Evolutionary conservation across 306 rosid species (phyloP).

Genomic region (Corylus avellana): DNA sequence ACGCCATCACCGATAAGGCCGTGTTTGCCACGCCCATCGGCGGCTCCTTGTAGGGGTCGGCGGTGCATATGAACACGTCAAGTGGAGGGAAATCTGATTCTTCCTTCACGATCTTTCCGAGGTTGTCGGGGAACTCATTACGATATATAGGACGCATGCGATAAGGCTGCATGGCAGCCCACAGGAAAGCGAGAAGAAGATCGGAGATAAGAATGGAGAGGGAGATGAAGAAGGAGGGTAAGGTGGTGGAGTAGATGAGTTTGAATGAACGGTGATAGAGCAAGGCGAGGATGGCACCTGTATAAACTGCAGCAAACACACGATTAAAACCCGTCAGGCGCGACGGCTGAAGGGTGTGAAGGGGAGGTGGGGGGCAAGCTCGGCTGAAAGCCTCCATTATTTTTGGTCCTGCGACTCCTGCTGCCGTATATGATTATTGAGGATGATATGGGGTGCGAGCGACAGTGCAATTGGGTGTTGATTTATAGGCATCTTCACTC

Average conservation of each 20-base stretch:
- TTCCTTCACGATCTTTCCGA: neutral
- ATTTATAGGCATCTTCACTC: too few relatives aligned
- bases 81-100: slow-evolving; percentile 33
- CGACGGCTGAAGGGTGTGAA: slow-evolving; percentile 24
- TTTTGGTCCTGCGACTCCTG: too few relatives aligned
- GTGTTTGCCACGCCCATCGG: slow-evolving; percentile 48
- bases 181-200: slow-evolving; percentile 31
- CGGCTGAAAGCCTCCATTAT: neutral
- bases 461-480: too few relatives aligned
- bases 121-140: slow-evolving; percentile 27
- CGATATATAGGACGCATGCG: slow-evolving; percentile 37
- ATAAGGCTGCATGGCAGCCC: slow-evolving; percentile 29
- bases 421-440: too few relatives aligned
- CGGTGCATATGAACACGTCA: slow-evolving; percentile 54
- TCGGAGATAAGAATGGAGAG: slow-evolving; percentile 39
- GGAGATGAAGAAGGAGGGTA: slow-evolving; percentile 26
- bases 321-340: slow-evolving; percentile 25
- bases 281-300: slow-evolving; percentile 28
- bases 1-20: slow-evolving; percentile 45
- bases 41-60: slow-evolving; percentile 54
- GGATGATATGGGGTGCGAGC: too few relatives aligned
- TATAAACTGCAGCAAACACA: slow-evolving; percentile 29
- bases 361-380: slow-evolving; percentile 3
- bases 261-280: slow-evolving; percentile 29
- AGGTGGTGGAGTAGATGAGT: slow-evolving; percentile 21